Conservation (phyloP, 1,139 yeast genomes). For the Debaryomyces singareniensis region DNA sequence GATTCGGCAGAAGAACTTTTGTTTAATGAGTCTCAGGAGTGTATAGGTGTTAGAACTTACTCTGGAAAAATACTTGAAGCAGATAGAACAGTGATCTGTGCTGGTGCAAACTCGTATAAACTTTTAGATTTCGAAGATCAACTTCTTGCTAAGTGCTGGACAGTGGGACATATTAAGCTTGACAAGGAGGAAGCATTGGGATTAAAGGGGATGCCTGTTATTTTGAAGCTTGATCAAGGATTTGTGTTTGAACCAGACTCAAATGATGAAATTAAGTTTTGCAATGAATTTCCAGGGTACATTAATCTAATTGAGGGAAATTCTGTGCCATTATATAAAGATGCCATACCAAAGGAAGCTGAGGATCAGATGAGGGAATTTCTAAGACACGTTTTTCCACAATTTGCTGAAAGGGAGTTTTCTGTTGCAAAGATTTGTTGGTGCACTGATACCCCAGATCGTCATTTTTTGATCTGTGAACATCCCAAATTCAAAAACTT, state of each 20-base stretch:
- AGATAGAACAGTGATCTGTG: constrained; percentile 22
- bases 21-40: constrained; percentile 5
- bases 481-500: constrained; percentile 13
- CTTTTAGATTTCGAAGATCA: constrained; percentile 26
- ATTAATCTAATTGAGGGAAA: constrained; percentile 9
- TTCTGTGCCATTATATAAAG: constrained; percentile 13
- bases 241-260: constrained; percentile 25
- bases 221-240: constrained; percentile 28
- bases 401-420: constrained; percentile 13
- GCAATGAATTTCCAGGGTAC: constrained; percentile 20
- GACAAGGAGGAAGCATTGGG: constrained; percentile 23
- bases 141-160: constrained; percentile 29
- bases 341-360: constrained; percentile 15
- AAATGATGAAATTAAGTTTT: constrained; percentile 14
- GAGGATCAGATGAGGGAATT: constrained; percentile 15
- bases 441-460: constrained; percentile 21
- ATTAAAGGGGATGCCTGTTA: constrained; percentile 31
- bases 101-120: constrained; percentile 31
- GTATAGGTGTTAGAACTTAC: constrained; percentile 10
- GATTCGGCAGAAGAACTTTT: constrained; percentile 19
- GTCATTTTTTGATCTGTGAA: constrained; percentile 15
- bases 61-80: constrained; percentile 16
- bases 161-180: constrained; percentile 34
- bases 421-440: constrained; percentile 16
- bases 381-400: constrained; percentile 13